Conservation (phyloP, 2,329 filamentous ascomycete genomes). For the Talaromyces albobiverticillius region DNA sequence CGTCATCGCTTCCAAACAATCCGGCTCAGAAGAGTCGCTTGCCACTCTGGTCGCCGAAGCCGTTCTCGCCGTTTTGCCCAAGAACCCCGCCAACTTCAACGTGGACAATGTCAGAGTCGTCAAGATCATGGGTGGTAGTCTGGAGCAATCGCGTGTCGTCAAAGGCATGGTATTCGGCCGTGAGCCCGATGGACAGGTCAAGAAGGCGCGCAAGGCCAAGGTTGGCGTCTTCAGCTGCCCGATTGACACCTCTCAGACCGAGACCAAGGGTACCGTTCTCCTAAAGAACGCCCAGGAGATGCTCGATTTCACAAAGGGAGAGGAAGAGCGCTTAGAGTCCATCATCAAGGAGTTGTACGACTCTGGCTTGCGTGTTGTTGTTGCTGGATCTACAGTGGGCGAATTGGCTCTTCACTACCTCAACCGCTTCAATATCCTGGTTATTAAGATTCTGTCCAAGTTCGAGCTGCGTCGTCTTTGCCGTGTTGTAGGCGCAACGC, state of each 20-base stretch:
- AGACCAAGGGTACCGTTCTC: slow-evolving; percentile 97
- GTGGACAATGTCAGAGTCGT: slow-evolving; percentile 98
- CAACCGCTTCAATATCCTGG: slow-evolving; percentile 92
- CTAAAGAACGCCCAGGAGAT: slow-evolving; percentile 98
- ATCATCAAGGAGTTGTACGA: slow-evolving; percentile 95
- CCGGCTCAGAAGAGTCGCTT: slow-evolving; percentile 84
- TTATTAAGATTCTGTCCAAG: slow-evolving; percentile 96
- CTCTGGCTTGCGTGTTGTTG: slow-evolving; percentile 83
- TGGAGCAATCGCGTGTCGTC: slow-evolving; percentile 91
- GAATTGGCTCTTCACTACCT: slow-evolving; percentile 97
- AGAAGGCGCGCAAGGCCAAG: slow-evolving; percentile 90
- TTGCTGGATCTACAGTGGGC: slow-evolving; percentile 90
- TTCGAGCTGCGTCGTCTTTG: slow-evolving; percentile 94
- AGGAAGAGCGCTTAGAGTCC: slow-evolving; percentile 86
- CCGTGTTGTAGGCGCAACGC: slow-evolving; percentile 92
- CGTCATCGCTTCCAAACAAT: slow-evolving; percentile 95
- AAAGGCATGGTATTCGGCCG: slow-evolving; percentile 98
- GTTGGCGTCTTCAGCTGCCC: slow-evolving; percentile 96
- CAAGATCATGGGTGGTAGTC: slow-evolving; percentile 97
- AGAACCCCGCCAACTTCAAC: slow-evolving; percentile 95
- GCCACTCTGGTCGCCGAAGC: slow-evolving; percentile 82
- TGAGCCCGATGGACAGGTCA: slow-evolving; percentile 86
- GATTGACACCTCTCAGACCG: slow-evolving; percentile 92
- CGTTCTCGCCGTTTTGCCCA: slow-evolving; percentile 82
- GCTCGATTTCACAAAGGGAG: slow-evolving; percentile 96